Conservation (phyloP, 2,329 filamentous ascomycete species). For the Thielaviopsis punctulata region DNA sequence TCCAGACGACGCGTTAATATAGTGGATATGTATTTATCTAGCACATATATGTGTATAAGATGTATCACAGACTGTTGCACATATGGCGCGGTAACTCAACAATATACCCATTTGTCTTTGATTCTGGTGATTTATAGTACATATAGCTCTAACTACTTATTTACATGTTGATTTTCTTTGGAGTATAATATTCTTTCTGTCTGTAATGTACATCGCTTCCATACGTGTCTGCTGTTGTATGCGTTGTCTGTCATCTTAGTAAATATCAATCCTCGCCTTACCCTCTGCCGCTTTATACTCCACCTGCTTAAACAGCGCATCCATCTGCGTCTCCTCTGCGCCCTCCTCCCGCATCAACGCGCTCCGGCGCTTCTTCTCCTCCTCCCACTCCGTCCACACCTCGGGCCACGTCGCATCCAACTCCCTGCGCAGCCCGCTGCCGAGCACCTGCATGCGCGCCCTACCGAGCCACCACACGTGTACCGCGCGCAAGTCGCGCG, state of each 20-base stretch:
- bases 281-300: not conserved
- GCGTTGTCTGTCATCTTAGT: not conserved
- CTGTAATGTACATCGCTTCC: not conserved
- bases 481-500: not conserved
- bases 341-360: not conserved
- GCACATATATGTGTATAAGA: too few relatives aligned
- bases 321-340: not conserved
- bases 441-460: constrained; percentile 5
- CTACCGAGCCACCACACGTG: constrained; percentile 2
- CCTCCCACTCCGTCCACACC: constrained; percentile 1
- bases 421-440: constrained; percentile 6
- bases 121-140: too few relatives aligned
- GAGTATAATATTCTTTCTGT: not conserved
- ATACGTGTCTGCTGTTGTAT: not conserved
- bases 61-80: too few relatives aligned
- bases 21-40: too few relatives aligned
- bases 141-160: too few relatives aligned
- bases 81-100: too few relatives aligned
- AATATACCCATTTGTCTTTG: too few relatives aligned
- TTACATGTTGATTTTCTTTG: too few relatives aligned
- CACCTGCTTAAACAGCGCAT: not conserved
- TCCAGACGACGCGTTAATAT: not conserved
- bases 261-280: not conserved
- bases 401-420: constrained; percentile 6
- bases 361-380: not conserved